A percentile compares a stretch with the other conserved stretches of the same genome.
Evolutionary conservation across 106 monocot genomes (phyloP).

Genomic region (Dendrobium nobile): DNA sequence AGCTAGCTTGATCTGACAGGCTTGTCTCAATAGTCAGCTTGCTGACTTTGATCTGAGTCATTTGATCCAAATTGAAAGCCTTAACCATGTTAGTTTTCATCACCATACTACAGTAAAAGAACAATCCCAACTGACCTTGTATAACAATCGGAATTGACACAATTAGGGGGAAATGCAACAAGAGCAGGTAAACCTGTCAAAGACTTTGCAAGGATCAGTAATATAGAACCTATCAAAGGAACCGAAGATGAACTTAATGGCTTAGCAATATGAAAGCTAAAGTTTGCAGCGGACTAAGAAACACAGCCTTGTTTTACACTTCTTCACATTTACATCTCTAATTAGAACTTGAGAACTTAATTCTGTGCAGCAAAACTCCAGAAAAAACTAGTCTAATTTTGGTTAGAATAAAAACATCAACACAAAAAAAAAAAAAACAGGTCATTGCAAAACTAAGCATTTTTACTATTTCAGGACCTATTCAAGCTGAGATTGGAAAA

Average conservation of each 20-base stretch:
- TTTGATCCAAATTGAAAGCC: not conserved
- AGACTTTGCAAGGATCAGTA: conserved; percentile 3
- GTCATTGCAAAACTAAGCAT: not conserved
- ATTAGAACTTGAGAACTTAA: not conserved
- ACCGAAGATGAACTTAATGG: not conserved
- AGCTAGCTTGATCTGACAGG: not conserved
- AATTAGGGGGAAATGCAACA: conserved; percentile 80
- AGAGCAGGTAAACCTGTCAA: conserved; percentile 72
- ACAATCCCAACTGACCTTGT: conserved; percentile 43
- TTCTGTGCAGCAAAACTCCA: not conserved
- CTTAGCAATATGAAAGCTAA: conserved; percentile 3
- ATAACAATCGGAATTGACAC: conserved; percentile 54
- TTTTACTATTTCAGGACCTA: not conserved
- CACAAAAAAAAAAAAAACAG: not conserved
- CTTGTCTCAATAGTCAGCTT: not conserved
- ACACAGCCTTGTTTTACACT: not conserved
- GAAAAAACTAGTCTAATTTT: not conserved
- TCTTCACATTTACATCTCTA: not conserved
- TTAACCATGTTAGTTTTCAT: not conserved
- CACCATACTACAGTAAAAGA: not conserved
- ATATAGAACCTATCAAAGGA: not conserved
- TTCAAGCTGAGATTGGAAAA: not conserved
- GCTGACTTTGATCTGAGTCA: not conserved
- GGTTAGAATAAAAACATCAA: not conserved
- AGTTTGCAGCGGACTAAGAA: not conserved